Evolutionary conservation across 2,329 filamentous ascomycete species (phyloP).

Genomic region (Nectriaceae sp.): DNA sequence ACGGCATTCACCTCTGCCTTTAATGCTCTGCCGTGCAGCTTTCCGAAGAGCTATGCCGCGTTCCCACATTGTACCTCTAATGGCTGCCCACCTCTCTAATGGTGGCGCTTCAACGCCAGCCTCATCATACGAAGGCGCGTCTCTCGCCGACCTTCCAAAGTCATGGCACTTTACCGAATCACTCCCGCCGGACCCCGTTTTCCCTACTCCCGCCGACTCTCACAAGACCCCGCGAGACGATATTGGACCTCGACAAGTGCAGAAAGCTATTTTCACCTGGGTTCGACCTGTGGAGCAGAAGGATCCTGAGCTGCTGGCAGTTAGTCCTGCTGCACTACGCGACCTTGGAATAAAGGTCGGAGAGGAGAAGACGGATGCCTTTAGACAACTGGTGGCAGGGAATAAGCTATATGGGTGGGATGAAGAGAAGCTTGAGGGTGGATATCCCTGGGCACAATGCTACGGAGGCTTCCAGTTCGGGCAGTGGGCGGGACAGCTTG

Average conservation of each 20-base stretch:
- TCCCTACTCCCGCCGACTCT: conserved; percentile 78
- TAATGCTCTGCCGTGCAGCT: conserved; percentile 38
- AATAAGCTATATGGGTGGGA: conserved; percentile 83
- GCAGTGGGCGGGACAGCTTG: conserved; percentile 92
- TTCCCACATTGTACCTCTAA: conserved; percentile 23
- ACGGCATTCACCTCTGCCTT: conserved; percentile 11
- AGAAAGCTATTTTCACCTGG: conserved; percentile 84
- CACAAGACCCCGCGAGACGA: conserved; percentile 77
- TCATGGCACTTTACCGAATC: conserved; percentile 66
- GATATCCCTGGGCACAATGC: conserved; percentile 98
- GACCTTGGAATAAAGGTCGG: conserved; percentile 75
- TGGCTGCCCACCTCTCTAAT: conserved; percentile 37
- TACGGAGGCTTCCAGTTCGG: conserved; percentile 86
- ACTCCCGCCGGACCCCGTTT: conserved; percentile 75
- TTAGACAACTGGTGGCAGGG: conserved; percentile 76
- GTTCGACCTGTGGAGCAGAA: conserved; percentile 77
- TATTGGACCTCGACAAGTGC: conserved; percentile 81
- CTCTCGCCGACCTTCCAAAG: conserved; percentile 61
- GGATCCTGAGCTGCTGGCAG: conserved; percentile 76
- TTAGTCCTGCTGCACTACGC: conserved; percentile 75
- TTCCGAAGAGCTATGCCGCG: conserved; percentile 33
- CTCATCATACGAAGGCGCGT: conserved; percentile 29
- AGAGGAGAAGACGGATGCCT: conserved; percentile 72
- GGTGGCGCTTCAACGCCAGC: conserved; percentile 16
- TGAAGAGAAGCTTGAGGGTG: conserved; percentile 62